phyloP scores from a whole-genome alignment of 2,329 filamentous ascomycete genomes.

The Kalaharituber pfeilii region DNA sequence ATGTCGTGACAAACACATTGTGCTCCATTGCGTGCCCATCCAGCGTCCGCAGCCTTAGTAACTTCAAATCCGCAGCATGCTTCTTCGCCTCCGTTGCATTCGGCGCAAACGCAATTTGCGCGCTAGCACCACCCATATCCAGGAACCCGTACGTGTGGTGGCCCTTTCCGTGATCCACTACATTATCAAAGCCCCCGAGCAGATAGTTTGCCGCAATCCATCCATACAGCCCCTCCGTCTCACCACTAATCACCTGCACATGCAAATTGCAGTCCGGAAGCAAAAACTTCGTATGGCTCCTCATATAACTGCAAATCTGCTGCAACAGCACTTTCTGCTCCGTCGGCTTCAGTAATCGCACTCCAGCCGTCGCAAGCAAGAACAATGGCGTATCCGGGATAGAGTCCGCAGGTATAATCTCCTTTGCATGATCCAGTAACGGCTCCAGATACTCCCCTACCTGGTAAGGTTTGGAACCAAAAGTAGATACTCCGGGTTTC shows the following conservation, averaged over 20 bases:
- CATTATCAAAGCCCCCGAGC: slow-evolving; percentile 71
- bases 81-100: slow-evolving; percentile 79
- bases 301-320: slow-evolving; percentile 69
- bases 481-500: slow-evolving; percentile 77
- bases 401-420: slow-evolving; percentile 57
- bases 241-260: slow-evolving; percentile 85
- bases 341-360: slow-evolving; percentile 61
- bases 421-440: slow-evolving; percentile 65
- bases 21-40: slow-evolving; percentile 65
- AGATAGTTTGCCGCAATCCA: slow-evolving; percentile 97
- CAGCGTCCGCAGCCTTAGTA: slow-evolving; percentile 68
- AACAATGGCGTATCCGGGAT: slow-evolving; percentile 79
- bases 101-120: slow-evolving; percentile 93
- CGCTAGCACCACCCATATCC: slow-evolving; percentile 95
- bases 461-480: slow-evolving; percentile 55
- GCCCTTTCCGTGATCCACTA: slow-evolving; percentile 65
- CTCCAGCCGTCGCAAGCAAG: slow-evolving; percentile 85
- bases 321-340: slow-evolving; percentile 57
- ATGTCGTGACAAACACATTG: slow-evolving; percentile 84
- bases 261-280: slow-evolving; percentile 80
- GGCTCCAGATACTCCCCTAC: slow-evolving; percentile 72
- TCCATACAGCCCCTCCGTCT: slow-evolving; percentile 89
- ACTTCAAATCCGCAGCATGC: slow-evolving; percentile 73
- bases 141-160: slow-evolving; percentile 95
- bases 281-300: slow-evolving; percentile 57